Evolutionary conservation across 805 yeast genomes (phyloP), one percentile per base, ranked within the genome.

Genomic region (Wickerhamomyces rabaulensis): DNA sequence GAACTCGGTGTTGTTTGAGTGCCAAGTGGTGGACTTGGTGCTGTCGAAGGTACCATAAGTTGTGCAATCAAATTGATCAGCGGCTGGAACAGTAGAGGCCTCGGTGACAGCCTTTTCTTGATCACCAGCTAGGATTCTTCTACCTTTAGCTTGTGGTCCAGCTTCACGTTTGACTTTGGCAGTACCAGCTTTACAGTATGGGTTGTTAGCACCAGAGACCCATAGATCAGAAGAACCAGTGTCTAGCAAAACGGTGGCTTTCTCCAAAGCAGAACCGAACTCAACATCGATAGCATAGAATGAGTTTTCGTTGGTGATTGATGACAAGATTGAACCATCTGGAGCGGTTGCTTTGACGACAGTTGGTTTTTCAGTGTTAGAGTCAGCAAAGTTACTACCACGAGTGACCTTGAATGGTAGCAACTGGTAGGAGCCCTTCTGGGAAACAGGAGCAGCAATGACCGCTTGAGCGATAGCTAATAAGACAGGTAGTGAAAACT

Each of bases 151-250:
- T 13, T 13, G 8, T 27, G 31, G 31, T 27, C 13, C n/a, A 10
- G 31, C 6, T 27, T 27, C n/a, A 13, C n/a, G 31, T 13, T 27
- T 27, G n/a, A 13, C 31, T n/a, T 27, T 27, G 6, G n/a, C 15
- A 27, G 15, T 13, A 13, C 31, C 7, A 13, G 31, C 31, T 13
- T 4, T 7, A 48, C 71, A 67, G 42, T 52, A 64, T 2, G 65
- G 58, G 44, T 67, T 67, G 1, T 40, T 29, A 3, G 49, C 31
- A 59, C 60, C 46, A 12, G 49, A 47, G 41, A 66, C 61, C 70
- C 70, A 66, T 26, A 66, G 54, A 41, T 66, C 70, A 3, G 68
- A 56, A 3, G 68, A 63, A 0, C 69, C 70, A 2, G 68, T 66
- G 43, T 66, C 70, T 5, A 66, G 39, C 43, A 64, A 44, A 6